These are phyloP conservation scores for Paraconiothyrium brasiliense DNA, from an alignment of 2,329 filamentous ascomycete genomes.

Conservation along the genomic window DNA sequence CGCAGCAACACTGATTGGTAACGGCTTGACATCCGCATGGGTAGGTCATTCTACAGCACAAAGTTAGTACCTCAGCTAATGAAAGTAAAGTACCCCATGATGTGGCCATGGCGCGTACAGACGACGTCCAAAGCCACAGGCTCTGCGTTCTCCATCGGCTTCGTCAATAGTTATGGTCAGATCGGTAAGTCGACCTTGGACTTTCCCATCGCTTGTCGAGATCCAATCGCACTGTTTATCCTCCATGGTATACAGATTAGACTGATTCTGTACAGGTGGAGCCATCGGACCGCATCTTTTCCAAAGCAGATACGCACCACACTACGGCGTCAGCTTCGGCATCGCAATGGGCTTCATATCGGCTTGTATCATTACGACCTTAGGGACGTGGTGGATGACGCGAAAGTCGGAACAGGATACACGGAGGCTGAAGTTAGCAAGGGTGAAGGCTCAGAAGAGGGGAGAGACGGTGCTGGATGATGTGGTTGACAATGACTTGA, in stretches of 20 bases:
- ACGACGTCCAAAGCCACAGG: slow-evolving; percentile 48
- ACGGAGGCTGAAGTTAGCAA: slow-evolving; percentile 26
- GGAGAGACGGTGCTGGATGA: slow-evolving; percentile 26
- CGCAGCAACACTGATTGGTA: slow-evolving; percentile 38
- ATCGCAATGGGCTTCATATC: slow-evolving; percentile 50
- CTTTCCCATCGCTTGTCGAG: too few relatives aligned
- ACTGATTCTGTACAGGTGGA: slow-evolving; percentile 47
- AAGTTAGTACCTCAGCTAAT: background rate
- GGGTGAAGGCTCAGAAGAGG: slow-evolving; percentile 24
- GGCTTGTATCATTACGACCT: slow-evolving; percentile 52
- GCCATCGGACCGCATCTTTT: slow-evolving; percentile 58
- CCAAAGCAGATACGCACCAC: slow-evolving; percentile 53
- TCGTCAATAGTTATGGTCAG: slow-evolving; percentile 48
- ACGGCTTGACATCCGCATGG: slow-evolving; percentile 25
- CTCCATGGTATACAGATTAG: background rate
- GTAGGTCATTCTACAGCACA: too few relatives aligned
- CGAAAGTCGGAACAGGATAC: slow-evolving; percentile 53
- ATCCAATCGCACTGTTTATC: too few relatives aligned
- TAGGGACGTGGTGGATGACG: slow-evolving; percentile 56
- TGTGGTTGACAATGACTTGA: slow-evolving; percentile 26
- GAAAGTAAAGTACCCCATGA: slow-evolving; percentile 30
- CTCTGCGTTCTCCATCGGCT: slow-evolving; percentile 56
- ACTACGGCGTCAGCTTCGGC: slow-evolving; percentile 51
- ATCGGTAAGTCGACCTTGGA: background rate
- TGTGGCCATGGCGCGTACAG: slow-evolving; percentile 53